Conservation (phyloP, 371 early-diverging fungal genomes). For the Amoeboradix gromovi region DNA sequence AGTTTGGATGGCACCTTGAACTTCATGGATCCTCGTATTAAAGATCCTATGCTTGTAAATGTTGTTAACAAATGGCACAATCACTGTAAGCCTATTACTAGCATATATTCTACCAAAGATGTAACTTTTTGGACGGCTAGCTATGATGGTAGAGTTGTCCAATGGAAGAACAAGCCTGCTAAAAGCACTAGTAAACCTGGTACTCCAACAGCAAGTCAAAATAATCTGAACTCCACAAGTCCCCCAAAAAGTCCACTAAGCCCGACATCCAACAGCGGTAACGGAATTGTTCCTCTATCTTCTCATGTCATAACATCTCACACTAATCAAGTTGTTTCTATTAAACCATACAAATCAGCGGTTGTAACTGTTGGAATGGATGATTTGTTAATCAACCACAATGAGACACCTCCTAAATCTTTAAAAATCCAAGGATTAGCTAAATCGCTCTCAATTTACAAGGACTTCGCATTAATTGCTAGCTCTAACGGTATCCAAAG, state of each 20-base stretch:
- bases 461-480: neutral
- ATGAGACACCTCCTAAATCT: neutral
- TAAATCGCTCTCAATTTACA: neutral
- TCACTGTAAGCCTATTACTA: constrained; percentile 55
- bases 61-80: constrained; percentile 30
- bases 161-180: constrained; percentile 3
- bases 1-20: constrained; percentile 51
- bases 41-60: constrained; percentile 14
- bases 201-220: constrained; percentile 9
- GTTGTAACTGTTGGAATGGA: neutral
- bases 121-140: constrained; percentile 45
- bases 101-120: too few species aligned
- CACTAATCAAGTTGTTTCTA: constrained; percentile 20
- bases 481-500: neutral
- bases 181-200: constrained; percentile 22
- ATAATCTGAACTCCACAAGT: constrained; percentile 2
- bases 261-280: constrained; percentile 31
- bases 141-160: constrained; percentile 59
- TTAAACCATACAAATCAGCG: constrained; percentile 38
- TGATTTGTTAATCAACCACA: neutral
- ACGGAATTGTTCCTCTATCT: constrained; percentile 11
- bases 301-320: constrained; percentile 15
- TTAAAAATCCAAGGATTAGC: neutral
- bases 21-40: constrained; percentile 35
- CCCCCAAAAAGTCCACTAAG: constrained; percentile 26